These are phyloP conservation scores for Ajuga chamaepitys DNA, from an alignment of 257 asterid genomes.

Conservation along the genomic window DNA sequence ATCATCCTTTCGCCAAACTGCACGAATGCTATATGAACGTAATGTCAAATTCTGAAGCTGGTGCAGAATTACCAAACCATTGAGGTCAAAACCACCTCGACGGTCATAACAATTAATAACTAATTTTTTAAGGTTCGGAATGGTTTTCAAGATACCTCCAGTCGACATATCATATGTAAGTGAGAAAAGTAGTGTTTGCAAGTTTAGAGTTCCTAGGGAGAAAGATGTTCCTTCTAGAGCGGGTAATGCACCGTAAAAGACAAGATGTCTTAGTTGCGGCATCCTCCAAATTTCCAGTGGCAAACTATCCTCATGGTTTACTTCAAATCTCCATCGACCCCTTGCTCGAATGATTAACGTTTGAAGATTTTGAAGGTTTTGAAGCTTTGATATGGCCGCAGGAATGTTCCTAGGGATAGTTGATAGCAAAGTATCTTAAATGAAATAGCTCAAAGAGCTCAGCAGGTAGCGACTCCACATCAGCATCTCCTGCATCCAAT, in stretches of 20 bases:
- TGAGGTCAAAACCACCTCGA: background rate
- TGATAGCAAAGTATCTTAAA: background rate
- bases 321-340: too few species aligned
- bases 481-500: background rate
- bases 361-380: conserved; percentile 10
- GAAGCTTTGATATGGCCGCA: background rate
- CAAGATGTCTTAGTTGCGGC: conserved; percentile 9
- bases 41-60: background rate
- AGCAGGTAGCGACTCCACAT: background rate
- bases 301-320: background rate
- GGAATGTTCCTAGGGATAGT: background rate
- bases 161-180: background rate
- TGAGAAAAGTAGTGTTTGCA: background rate
- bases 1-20: background rate
- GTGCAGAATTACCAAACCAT: background rate
- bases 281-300: conserved; percentile 5
- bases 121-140: background rate
- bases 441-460: background rate
- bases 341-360: background rate
- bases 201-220: background rate
- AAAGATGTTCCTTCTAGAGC: background rate
- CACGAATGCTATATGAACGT: background rate
- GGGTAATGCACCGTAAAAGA: background rate
- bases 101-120: background rate
- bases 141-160: background rate